These are phyloP conservation scores for Cordyceps cicadae DNA, from an alignment of 2,329 filamentous ascomycete genomes.

Conservation along the genomic window DNA sequence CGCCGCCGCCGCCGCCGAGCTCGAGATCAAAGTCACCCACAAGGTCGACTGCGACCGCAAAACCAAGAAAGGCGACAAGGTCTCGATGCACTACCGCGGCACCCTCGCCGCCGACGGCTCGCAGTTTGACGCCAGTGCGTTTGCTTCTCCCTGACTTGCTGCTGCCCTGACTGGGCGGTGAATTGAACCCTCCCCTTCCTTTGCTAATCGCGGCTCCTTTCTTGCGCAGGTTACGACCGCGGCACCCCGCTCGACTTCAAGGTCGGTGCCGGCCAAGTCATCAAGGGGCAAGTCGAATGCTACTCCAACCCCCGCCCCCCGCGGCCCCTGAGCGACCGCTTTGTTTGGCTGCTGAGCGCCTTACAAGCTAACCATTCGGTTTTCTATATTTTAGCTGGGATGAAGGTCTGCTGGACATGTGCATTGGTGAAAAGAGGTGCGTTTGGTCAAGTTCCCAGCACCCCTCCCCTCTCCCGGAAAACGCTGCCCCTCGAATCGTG, in stretches of 20 bases:
- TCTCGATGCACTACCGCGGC: slow-evolving; percentile 83
- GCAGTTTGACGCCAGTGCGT: slow-evolving; percentile 71
- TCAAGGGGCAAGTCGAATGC: slow-evolving; percentile 60
- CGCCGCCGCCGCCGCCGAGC: slow-evolving; percentile 47
- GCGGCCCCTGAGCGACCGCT: no score
- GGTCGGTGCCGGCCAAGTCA: slow-evolving; percentile 74
- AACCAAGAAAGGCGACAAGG: slow-evolving; percentile 64
- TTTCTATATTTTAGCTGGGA: slow-evolving; percentile 59
- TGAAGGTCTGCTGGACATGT: slow-evolving; percentile 84
- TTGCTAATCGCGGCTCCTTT: background rate
- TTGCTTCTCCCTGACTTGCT: background rate
- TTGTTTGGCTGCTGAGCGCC: background rate
- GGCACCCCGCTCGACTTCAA: slow-evolving; percentile 68
- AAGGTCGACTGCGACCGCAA: slow-evolving; percentile 73
- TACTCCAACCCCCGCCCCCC: no score
- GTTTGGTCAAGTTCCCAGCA: slow-evolving; percentile 13
- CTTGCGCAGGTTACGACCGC: slow-evolving; percentile 58
- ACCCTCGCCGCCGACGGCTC: slow-evolving; percentile 65
- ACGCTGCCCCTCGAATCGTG: background rate
- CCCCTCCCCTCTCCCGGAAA: background rate
- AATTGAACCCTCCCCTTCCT: background rate
- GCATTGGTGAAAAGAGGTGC: slow-evolving; percentile 79
- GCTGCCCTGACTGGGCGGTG: background rate
- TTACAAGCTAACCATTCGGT: slow-evolving; percentile 7
- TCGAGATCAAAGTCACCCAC: slow-evolving; percentile 70